Evolutionary conservation across 2,329 filamentous ascomycete species (phyloP), one percentile per base, ranked within the genome.

Genomic region (Chaetomiaceae sp.): DNA sequence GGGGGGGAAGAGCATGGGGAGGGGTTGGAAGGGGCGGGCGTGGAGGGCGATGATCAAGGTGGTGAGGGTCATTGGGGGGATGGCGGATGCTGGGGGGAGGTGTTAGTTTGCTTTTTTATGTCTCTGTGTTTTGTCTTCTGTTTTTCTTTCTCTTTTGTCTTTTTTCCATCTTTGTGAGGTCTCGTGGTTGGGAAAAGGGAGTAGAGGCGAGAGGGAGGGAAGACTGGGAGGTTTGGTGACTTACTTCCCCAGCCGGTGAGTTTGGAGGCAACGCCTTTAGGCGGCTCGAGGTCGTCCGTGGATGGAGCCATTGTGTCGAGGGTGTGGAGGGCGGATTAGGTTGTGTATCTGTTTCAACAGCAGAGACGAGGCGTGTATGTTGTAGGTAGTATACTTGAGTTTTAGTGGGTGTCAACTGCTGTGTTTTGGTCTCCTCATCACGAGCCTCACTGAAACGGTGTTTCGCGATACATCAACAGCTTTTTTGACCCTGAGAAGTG

Each of bases 31-130:
- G 30, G 79, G 79, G 2, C 77, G 76, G 39, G 69, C 70, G 69
- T 82, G 79, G 14, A 81, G 74, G 31, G 78, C 72, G 10, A 76
- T 73, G 52, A 81, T 70, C 35, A 82, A 72, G 40, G 78, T 80
- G 35, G 77, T 78, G 19, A 82, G 71, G 39, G 75, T 72, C 51
- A 77, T 75, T 12, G 78, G 72, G 1, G 79, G 74, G 31, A 83
- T 65, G 43, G 78, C 73, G 39, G 73, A 76, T 48, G 73, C 79
- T 82, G 58, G 16, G 25, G 13, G n/a, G 39, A 14, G 13, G 20
- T 19, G 25, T 44, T 20, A 38, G 39, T 37, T 31, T 17, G 31
- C 42, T 46, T 37, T 7, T 8, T 12, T 31, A 35, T 41, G 44
- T 39, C 13, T 33, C 7, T 5, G 25, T 27, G 10, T 6, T 6